Percentiles rank a stretch among this genome's conserved stretches.
These are phyloP conservation scores for Pistacia integerrima DNA, from an alignment of 345 rosid genomes.

Conservation along the genomic window DNA sequence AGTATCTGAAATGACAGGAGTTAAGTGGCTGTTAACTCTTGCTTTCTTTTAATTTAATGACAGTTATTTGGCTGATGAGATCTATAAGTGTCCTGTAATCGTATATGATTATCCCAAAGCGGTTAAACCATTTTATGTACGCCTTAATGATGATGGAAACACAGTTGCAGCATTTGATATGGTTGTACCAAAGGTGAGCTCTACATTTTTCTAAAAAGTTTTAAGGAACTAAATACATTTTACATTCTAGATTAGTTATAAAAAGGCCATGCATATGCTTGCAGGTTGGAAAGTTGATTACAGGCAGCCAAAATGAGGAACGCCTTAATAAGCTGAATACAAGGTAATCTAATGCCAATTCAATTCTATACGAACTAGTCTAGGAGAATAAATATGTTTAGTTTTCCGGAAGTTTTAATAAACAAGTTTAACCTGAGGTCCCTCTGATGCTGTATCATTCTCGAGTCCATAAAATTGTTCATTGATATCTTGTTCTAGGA, in stretches of 20 bases:
- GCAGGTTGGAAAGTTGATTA: slow-evolving; percentile 71
- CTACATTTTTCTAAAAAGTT: neutral
- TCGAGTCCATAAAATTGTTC: neutral
- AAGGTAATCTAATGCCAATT: slow-evolving; percentile 40
- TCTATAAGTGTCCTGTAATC: slow-evolving; percentile 59
- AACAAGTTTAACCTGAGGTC: neutral
- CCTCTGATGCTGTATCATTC: neutral
- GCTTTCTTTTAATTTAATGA: slow-evolving; percentile 18
- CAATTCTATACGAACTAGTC: neutral
- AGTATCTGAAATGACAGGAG: neutral
- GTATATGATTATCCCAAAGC: slow-evolving; percentile 69
- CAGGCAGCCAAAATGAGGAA: slow-evolving; percentile 89
- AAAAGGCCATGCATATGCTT: slow-evolving; percentile 18
- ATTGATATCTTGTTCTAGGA: slow-evolving; percentile 41
- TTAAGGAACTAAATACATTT: neutral
- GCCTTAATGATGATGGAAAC: slow-evolving; percentile 68
- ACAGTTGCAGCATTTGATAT: slow-evolving; percentile 94
- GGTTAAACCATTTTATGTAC: slow-evolving; percentile 59
- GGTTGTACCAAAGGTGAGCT: slow-evolving; percentile 75
- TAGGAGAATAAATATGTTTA: neutral
- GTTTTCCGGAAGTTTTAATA: neutral
- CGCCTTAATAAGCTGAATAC: slow-evolving; percentile 45
- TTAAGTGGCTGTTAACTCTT: neutral
- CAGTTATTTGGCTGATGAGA: slow-evolving; percentile 77
- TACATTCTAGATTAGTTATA: neutral